Percentiles rank a stretch among this genome's conserved stretches.
Conservation (phyloP, 192 early-diverging fungal species). For the Backusella luteola region DNA sequence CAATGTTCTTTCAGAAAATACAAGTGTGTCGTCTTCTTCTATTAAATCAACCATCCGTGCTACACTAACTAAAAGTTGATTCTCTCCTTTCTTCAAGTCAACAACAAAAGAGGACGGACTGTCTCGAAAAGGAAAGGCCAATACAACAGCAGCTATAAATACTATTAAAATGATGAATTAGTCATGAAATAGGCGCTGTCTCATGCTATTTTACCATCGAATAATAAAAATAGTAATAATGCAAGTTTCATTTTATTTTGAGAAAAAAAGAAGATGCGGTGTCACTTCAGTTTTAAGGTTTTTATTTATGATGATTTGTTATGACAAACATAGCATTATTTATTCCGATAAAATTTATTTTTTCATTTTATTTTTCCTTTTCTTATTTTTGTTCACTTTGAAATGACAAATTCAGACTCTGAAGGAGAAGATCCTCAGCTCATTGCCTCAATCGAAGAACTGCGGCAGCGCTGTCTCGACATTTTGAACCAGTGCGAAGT, state of each 20-base stretch:
- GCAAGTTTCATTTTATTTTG: background rate
- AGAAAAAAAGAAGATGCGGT: background rate
- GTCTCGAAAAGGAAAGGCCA: background rate
- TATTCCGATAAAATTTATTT: background rate
- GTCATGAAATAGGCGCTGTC: background rate
- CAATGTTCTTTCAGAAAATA: conserved; percentile 53
- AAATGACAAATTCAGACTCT: background rate
- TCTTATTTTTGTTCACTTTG: background rate
- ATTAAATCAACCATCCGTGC: conserved; percentile 54
- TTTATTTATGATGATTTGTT: background rate
- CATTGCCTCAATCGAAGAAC: background rate
- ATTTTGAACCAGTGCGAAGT: conserved; percentile 9
- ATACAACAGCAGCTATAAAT: background rate
- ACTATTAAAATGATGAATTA: background rate
- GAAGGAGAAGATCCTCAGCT: background rate
- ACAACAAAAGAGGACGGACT: background rate
- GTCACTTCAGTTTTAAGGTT: background rate
- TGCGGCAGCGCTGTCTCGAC: conserved; percentile 1
- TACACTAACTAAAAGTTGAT: conserved; percentile 53
- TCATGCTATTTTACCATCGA: background rate
- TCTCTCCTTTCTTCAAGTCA: conserved; percentile 19
- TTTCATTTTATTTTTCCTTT: conserved; percentile 1
- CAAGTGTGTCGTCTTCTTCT: conserved; percentile 46
- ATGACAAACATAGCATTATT: background rate
- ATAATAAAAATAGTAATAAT: background rate